Evolutionary conservation across 2,329 filamentous ascomycete genomes (phyloP).

Genomic region (Colletotrichum viniferum): DNA sequence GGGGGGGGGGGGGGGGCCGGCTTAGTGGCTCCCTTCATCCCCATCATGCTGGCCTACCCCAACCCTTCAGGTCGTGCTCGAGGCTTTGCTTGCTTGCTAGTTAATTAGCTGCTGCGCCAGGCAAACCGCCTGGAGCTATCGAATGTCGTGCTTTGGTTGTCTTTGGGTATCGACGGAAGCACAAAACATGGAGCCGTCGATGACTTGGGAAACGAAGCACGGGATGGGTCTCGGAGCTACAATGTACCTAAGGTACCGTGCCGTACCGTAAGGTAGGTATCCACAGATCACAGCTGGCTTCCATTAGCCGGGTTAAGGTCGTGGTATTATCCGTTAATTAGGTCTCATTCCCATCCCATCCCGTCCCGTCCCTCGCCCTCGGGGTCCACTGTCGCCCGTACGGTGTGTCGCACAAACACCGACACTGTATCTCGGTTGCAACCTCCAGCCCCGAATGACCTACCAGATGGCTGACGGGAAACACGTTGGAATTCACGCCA

Average conservation of each 20-base stretch:
- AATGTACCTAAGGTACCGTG: background rate
- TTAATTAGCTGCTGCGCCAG: background rate
- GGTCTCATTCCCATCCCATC: background rate
- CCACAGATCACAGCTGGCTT: background rate
- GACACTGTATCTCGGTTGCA: slow-evolving; percentile 10
- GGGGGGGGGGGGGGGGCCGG: background rate
- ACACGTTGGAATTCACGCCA: background rate
- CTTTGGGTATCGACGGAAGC: background rate
- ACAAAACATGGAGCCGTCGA: background rate
- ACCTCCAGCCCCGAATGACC: background rate
- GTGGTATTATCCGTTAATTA: background rate
- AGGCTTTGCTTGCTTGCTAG: background rate
- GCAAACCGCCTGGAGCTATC: background rate
- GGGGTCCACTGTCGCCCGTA: slow-evolving; percentile 6
- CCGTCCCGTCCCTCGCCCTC: background rate
- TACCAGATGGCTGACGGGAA: background rate
- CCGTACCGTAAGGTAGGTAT: background rate
- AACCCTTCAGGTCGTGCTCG: background rate
- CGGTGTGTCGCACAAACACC: background rate
- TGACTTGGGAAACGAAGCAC: background rate
- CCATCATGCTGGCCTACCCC: background rate
- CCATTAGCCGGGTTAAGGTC: background rate
- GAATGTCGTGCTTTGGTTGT: background rate
- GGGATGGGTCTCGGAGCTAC: background rate
- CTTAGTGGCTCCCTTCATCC: background rate